Evolutionary conservation across 2,329 filamentous ascomycete species (phyloP), one percentile per base, ranked within the genome.

Genomic region (Amylocarpus encephaloides): DNA sequence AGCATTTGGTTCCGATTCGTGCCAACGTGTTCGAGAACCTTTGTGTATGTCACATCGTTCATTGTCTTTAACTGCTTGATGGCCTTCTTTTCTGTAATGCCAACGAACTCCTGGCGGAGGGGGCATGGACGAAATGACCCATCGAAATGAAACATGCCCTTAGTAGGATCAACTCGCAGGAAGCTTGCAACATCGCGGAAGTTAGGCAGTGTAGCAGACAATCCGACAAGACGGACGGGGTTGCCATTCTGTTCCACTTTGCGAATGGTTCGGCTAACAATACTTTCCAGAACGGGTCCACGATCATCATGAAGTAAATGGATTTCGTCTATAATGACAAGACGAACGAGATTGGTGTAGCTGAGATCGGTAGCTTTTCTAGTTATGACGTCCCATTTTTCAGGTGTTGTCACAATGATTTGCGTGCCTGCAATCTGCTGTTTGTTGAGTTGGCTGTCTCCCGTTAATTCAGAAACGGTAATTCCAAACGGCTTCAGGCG

Each of bases 341-440:
- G 78, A 35, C 92, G 85, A 22, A 98, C 93, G n/a, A 98, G 80
- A 62, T 94, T 95, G 13, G 91, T 98, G 70, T 98, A 98, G 62
- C 90, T 95, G 48, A 93, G 81, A 66, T 98, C 94, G 1, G 92
- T 96, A 6, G 92, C 91, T 70, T 98, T 98, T 70, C 94, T 83
- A 5, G 94, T 98, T 61, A 98, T 96, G 59, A 98, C 92, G 70
- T 98, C 93, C 87, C 90, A 98, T 72, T 98, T 98, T 70, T 98
- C 93, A 16, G 93, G 93, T 0, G 93, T 98, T 0, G 93, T 98
- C 52, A 98, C 91, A 61, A 98, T 98, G 60, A 98, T 85, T 67
- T 98, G 92, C 0, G 93, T 98, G 64, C 98, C 93, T 1, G 92
- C 83, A 56, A 98, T 97, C 74, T 98, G 93, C 68, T 95, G 90